Percentiles rank a stretch among this genome's conserved stretches.
Conservation (phyloP, 495 filamentous ascomycete species). For the Pyrenula aspistea region DNA sequence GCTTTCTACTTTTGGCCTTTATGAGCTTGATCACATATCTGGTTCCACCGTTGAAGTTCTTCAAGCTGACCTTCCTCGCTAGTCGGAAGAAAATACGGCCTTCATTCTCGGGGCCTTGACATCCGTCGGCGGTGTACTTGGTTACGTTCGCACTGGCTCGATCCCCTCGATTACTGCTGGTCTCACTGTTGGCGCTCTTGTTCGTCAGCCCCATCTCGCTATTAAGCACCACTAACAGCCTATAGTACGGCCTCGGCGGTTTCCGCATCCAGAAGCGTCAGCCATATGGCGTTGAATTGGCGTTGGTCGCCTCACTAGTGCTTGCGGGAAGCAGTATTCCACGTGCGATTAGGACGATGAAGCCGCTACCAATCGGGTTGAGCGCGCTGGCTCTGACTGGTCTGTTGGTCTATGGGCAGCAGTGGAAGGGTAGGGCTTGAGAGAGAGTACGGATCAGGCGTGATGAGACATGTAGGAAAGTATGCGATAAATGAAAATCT, state of each 20-base stretch:
- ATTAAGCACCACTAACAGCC: neutral
- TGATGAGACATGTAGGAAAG: no score
- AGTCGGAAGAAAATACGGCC: constrained; percentile 28
- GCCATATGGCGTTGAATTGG: constrained; percentile 62
- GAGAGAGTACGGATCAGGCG: no score
- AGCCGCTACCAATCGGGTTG: constrained; percentile 65
- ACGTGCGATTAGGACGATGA: constrained; percentile 64
- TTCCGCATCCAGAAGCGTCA: constrained; percentile 53
- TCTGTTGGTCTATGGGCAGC: constrained; percentile 55
- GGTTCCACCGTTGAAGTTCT: no score
- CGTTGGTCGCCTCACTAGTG: constrained; percentile 66
- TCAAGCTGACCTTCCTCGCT: neutral
- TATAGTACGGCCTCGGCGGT: constrained; percentile 55
- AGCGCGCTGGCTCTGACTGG: constrained; percentile 54
- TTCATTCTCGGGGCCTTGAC: constrained; percentile 71
- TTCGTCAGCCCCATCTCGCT: constrained; percentile 14
- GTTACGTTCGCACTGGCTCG: constrained; percentile 73
- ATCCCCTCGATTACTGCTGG: constrained; percentile 78
- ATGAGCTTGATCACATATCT: no score
- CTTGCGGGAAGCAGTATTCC: constrained; percentile 75
- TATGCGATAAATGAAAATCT: no score
- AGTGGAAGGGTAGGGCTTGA: constrained; percentile 11
- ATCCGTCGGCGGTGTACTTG: constrained; percentile 73
- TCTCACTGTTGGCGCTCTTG: constrained; percentile 60
- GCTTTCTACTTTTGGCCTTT: no score